phyloP scores from a whole-genome alignment of 129 eudicot species.

The Escallonia rubra region DNA sequence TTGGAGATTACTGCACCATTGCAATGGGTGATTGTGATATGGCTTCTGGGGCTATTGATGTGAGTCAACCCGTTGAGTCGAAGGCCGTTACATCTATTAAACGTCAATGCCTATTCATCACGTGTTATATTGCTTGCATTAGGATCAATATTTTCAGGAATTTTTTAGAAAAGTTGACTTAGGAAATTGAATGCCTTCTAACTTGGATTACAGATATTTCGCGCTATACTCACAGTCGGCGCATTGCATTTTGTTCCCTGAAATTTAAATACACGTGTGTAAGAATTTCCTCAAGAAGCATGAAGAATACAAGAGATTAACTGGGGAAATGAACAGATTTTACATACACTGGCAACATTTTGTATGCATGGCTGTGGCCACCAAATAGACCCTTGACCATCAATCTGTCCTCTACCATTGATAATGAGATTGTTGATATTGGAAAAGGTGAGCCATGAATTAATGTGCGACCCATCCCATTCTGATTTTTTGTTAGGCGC shows the following conservation, averaged over 20 bases:
- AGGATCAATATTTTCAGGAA: too few species aligned
- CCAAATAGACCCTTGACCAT: constrained; percentile 62
- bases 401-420: constrained; percentile 46
- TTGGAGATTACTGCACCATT: constrained; percentile 40
- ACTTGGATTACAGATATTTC: too few species aligned
- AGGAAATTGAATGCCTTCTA: too few species aligned
- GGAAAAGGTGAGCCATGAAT: constrained; percentile 44
- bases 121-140: not conserved
- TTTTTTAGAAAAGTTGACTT: not conserved
- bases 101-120: constrained; percentile 45
- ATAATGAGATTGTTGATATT: constrained; percentile 37
- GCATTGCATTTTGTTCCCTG: constrained; percentile 58
- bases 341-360: constrained; percentile 31
- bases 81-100: constrained; percentile 50
- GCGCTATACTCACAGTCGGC: constrained; percentile 43
- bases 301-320: not conserved
- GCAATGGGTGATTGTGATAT: constrained; percentile 37
- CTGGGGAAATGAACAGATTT: not conserved
- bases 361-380: constrained; percentile 52
- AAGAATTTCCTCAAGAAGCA: not conserved
- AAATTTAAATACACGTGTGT: not conserved
- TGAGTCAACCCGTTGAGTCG: constrained; percentile 46
- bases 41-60: constrained; percentile 54
- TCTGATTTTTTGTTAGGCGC: constrained; percentile 41
- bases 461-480: constrained; percentile 26